Conservation (phyloP, 2,329 filamentous ascomycete genomes). For the Macrophomina tecta region DNA sequence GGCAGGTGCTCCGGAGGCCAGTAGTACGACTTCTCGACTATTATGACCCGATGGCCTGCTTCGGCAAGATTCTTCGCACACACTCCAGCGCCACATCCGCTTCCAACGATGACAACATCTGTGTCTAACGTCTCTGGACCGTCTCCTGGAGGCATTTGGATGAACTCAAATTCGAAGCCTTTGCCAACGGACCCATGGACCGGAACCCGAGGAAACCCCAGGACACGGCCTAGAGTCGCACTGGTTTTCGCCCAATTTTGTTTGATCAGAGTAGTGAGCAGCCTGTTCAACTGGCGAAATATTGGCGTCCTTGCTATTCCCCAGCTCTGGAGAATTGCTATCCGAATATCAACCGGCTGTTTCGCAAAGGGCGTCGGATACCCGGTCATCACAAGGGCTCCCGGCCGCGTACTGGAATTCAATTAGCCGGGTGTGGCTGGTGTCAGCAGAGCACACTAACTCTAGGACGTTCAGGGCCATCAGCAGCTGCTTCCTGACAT, state of each 20-base stretch:
- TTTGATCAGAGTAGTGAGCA: conserved; percentile 61
- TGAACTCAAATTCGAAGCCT: conserved; percentile 64
- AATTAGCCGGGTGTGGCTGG: conserved; percentile 27
- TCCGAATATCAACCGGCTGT: conserved; percentile 65
- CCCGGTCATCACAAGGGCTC: conserved; percentile 71
- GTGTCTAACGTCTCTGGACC: conserved; percentile 69
- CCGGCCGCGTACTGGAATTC: conserved; percentile 62
- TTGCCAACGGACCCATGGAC: conserved; percentile 59
- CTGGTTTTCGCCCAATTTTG: conserved; percentile 63
- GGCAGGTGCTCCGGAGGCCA: conserved; percentile 75
- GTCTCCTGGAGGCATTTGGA: conserved; percentile 62
- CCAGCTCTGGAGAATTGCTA: conserved; percentile 70
- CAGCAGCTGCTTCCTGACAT: conserved; percentile 55
- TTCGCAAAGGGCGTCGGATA: conserved; percentile 66
- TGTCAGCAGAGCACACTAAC: conserved; percentile 43
- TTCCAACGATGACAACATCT: conserved; percentile 85
- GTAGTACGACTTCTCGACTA: conserved; percentile 83
- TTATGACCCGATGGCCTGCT: conserved; percentile 75
- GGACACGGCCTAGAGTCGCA: conserved; percentile 60
- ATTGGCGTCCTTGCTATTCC: conserved; percentile 60
- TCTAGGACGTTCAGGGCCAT: conserved; percentile 61
- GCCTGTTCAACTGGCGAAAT: conserved; percentile 63
- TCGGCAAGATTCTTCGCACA: conserved; percentile 80
- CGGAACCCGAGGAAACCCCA: conserved; percentile 65
- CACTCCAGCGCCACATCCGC: conserved; percentile 84